Evolutionary conservation across 2,329 filamentous ascomycete genomes (phyloP), one percentile per base, ranked within the genome.

Genomic region (Didymella lethalis): DNA sequence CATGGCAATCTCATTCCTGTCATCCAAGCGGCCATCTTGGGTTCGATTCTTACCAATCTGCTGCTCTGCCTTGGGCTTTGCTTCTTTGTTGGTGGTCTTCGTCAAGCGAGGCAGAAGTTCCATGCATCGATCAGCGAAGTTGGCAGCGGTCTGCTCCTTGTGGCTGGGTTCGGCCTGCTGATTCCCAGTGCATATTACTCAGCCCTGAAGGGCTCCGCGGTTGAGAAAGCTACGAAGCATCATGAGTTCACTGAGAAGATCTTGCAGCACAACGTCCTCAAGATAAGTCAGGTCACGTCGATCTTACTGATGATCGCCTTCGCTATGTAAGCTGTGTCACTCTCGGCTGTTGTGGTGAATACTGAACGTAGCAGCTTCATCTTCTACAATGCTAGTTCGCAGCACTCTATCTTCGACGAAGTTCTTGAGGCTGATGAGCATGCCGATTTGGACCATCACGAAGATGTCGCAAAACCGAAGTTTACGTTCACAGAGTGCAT

Each of bases 11-110:
- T 72, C 11, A 69, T 89, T 61, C 82, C 84, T n/a, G 90, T 95
- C 64, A 91, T 95, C 64, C 87, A 92, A 73, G 90, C 90, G 46
- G 91, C 92, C n/a, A 93, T 96, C 54, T 79, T 95, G 0, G 92
- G 92, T 16, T 93, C 90, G 0, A 90, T 96, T 43, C 76, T 96
- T 38, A 91, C 92, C 7, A 96, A 92, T 23, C 85, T 94, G 78
- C 79, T 95, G 31, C 82, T 96, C 1, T 95, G 92, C 65, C 78
- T 96, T 20, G 92, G 92, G 0, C 72, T 89, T 46, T 95, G 91
- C 74, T 96, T 96, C 80, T 88, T 94, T 64, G 84, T 88, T 14
- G 91, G 91, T 36, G 92, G 92, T 6, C 67, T 95, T 26, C 80
- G 83, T 47, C 86, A 88, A 29, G 82, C 89, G 8, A 86, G 90